Evolutionary conservation across 176 grass and related monocot genomes (phyloP), one percentile per base, ranked within the genome.

Genomic region (Carex kokanica): DNA sequence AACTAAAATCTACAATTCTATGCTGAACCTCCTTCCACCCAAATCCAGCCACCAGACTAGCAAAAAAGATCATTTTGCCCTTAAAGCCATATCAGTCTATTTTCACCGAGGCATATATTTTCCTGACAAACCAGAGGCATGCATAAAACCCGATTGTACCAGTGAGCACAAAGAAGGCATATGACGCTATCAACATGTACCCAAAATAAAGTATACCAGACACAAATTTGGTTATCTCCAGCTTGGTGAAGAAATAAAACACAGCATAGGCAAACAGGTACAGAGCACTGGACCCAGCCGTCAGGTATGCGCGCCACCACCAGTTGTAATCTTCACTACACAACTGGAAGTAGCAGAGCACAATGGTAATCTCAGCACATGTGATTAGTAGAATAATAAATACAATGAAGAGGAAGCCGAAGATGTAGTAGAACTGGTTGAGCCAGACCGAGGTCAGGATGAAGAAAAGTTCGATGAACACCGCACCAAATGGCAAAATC

Each of bases 351-450:
- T 88, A 88, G 83, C 87, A 89, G 66, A 89, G 78, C 55, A 89
- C 87, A 13, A 89, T 86, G 2, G 87, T 85, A 24, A 89, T 89
- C 66, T 89, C 87, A 0, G 87, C 87, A 59, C 87, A 89, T 9
- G 87, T 89, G 61, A 89, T 78, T 18, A 89, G 34, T 21, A 89
- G 83, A 57, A 89, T 89, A 38, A 89, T 49, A n/a, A 89, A 89
- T 49, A 89, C 87, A 32, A 89, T 89, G 79, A 89, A 89, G 43
- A 89, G 87, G 67, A 89, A 86, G 12, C 87, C 87, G 8, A 89
- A 89, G 53, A 89, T 89, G 83, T 89, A 89, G 47, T 89, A 89
- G 78, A 89, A 89, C 59, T 89, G 87, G 77, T 89, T 89, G 29
- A 89, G 78, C 87, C 87, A 89, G 43, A 89, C 82, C 2, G 87